Evolutionary conservation across 768 basidiomycete genomes (phyloP), one percentile per base, ranked within the genome.

Genomic region (Gelatoporia subvermispora): DNA sequence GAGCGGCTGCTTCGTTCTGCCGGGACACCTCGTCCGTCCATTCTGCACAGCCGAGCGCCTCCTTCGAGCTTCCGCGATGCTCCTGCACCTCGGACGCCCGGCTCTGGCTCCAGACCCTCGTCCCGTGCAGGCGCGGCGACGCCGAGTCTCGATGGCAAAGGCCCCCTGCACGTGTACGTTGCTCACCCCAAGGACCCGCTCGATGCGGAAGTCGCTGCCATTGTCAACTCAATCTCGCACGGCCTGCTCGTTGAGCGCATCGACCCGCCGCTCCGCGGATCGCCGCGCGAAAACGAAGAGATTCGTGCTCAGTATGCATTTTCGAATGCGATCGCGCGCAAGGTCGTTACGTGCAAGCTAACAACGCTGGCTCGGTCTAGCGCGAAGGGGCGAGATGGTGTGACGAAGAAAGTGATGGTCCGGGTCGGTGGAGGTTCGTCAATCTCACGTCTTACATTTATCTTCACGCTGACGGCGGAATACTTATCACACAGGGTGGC

Each of bases 371-470:
- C 81, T 45, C 78, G 91, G 41, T 68, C 77, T 10, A 71, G 65
- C 18, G 61, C 66, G 31, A 64, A 72, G 42, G 28, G 28, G 13
- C 28, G 28, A 31, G 28, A 31, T 5, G 72, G 73, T n/a, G 72
- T 74, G 56, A 67, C 66, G 48, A 90, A 86, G 79, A 93, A 91
- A 67, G 91, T 93, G 24, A 87, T 94, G 85, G 90, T 86, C 68
- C 82, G 91, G 51, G 85, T 93, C 52, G 91, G 91, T 40, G 89
- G 88, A 66, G 88, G 88, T 84, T 55, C 60, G 81, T 72, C 5
- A 44, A 22, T 9, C 21, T 40, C 50, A n/a, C n/a, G n/a, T n/a
- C n/a, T n/a, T n/a, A n/a, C n/a, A n/a, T 51, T 18, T 31, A 16
- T 43, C 46, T 10, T 46, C 43, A 16, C 48, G 37, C 49, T 17